Conservation (phyloP, 2,329 filamentous ascomycete genomes). For the Cladosporium colombiae region DNA sequence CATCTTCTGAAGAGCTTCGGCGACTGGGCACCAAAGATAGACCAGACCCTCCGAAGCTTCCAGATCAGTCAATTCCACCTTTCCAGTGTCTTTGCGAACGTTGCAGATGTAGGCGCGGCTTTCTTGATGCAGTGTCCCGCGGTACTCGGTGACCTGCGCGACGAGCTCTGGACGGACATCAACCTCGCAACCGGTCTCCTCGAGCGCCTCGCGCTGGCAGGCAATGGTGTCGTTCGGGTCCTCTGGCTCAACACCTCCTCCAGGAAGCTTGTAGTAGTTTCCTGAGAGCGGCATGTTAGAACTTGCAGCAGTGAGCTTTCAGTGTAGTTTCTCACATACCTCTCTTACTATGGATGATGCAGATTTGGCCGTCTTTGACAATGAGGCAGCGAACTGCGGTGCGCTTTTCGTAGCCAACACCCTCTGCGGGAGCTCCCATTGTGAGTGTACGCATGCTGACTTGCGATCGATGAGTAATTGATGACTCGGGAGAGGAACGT, state of each 20-base stretch:
- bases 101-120: not conserved
- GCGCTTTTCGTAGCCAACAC: not conserved
- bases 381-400: constrained; percentile 1
- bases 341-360: not conserved
- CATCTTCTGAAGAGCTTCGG: not conserved
- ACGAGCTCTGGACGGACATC: constrained; percentile 6
- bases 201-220: constrained; percentile 18
- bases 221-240: constrained; percentile 15
- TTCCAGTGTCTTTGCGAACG: not conserved
- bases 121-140: not conserved
- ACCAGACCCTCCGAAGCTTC: not conserved
- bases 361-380: not conserved
- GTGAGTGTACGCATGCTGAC: not conserved
- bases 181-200: constrained; percentile 23
- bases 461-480: not conserved
- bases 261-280: constrained; percentile 24
- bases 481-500: not conserved
- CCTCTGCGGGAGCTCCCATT: not conserved
- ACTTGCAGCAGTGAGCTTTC: not conserved
- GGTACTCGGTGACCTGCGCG: constrained; percentile 17
- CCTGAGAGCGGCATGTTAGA: not conserved
- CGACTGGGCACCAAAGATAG: not conserved
- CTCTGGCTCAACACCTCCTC: constrained; percentile 20
- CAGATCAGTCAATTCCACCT: not conserved
- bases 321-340: not conserved